Evolutionary conservation across 1,284 basidiomycete genomes (phyloP).

Genomic region (Kwoniella shivajii): DNA sequence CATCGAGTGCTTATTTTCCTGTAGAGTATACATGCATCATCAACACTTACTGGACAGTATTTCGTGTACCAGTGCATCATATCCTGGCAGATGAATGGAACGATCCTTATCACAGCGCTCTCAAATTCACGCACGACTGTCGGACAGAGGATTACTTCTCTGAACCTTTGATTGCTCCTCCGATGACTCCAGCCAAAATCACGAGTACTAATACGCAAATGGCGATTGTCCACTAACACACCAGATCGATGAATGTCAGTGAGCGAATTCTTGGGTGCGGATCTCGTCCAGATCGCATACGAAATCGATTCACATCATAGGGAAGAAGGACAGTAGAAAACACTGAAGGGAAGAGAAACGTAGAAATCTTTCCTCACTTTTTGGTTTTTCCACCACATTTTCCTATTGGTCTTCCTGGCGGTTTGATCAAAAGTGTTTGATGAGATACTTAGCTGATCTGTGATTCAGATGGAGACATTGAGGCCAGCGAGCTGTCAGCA

Average conservation of each 20-base stretch:
- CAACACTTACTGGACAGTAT: too few species aligned
- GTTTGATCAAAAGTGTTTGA: constrained; percentile 23
- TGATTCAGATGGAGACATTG: too few species aligned
- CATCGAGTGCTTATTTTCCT: too few species aligned
- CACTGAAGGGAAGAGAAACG: not conserved
- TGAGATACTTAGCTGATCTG: constrained; percentile 23
- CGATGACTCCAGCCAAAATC: constrained; percentile 27
- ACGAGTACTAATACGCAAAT: constrained; percentile 27
- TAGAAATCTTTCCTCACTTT: constrained; percentile 38
- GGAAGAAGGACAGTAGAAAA: not conserved
- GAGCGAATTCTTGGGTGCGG: not conserved
- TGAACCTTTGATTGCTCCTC: constrained; percentile 28
- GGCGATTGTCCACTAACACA: constrained; percentile 35
- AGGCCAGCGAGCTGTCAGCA: too few species aligned
- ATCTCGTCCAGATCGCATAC: too few species aligned
- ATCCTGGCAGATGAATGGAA: too few species aligned
- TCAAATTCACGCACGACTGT: too few species aligned
- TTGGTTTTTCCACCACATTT: constrained; percentile 41
- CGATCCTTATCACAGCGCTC: too few species aligned
- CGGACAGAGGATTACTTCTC: too few species aligned
- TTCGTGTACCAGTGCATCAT: too few species aligned
- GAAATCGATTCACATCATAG: too few species aligned
- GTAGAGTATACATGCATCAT: too few species aligned
- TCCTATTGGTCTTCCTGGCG: constrained; percentile 23
- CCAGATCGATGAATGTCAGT: not conserved